phyloP scores from a whole-genome alignment of 441 rosid species.

The Eruca vesicaria region DNA sequence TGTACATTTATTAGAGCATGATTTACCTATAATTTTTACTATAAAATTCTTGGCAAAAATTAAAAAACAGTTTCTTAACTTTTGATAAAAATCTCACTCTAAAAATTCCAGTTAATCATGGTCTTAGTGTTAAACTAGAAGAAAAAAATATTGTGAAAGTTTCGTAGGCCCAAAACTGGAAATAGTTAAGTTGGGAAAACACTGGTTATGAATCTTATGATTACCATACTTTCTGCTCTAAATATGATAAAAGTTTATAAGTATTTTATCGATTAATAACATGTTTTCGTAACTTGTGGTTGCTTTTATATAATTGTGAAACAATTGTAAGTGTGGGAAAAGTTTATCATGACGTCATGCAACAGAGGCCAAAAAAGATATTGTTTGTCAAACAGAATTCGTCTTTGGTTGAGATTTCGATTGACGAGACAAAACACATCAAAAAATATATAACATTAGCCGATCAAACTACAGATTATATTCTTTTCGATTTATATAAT shows the following conservation, averaged over 20 bases:
- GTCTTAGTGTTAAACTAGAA: too few relatives aligned
- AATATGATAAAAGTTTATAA: not conserved
- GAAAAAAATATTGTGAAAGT: not conserved
- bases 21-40: too few relatives aligned
- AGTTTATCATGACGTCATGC: constrained; percentile 2
- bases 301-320: not conserved
- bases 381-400: constrained; percentile 6
- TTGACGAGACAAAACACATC: not conserved
- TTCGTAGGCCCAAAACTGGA: not conserved
- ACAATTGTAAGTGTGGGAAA: not conserved
- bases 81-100: too few relatives aligned
- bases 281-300: not conserved
- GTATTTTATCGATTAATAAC: not conserved
- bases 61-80: too few relatives aligned
- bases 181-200: not conserved
- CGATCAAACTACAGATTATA: not conserved
- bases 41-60: too few relatives aligned
- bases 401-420: constrained; percentile 9
- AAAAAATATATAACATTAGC: not conserved
- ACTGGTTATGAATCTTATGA: constrained; percentile 1
- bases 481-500: too few relatives aligned
- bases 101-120: too few relatives aligned
- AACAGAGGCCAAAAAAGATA: constrained; percentile 5
- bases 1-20: too few relatives aligned
- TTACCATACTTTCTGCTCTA: constrained; percentile 14